These are phyloP conservation scores for Pascua sp. DNA, from an alignment of 1,284 basidiomycete species.

Conservation along the genomic window DNA sequence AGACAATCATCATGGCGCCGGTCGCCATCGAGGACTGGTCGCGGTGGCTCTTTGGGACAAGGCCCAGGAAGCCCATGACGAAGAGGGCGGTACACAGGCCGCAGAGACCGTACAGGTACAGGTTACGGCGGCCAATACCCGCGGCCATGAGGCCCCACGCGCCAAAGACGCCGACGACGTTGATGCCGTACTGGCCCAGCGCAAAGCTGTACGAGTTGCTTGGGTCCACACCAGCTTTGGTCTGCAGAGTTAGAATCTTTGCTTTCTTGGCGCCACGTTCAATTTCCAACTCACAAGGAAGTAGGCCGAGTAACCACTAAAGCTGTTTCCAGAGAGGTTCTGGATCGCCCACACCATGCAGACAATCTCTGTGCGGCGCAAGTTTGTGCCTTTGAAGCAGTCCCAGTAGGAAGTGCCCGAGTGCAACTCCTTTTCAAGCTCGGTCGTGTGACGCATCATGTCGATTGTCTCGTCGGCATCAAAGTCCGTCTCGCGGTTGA, in stretches of 20 bases:
- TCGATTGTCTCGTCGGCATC: conserved; percentile 50
- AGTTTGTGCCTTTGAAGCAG: conserved; percentile 51
- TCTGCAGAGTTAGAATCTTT: neutral
- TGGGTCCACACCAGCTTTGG: conserved; percentile 49
- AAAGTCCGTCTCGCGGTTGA: conserved; percentile 39
- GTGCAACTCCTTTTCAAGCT: conserved; percentile 37
- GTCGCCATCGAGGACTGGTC: conserved; percentile 43
- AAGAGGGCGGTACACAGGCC: conserved; percentile 51
- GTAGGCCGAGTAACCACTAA: conserved; percentile 39
- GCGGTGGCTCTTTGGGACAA: conserved; percentile 32
- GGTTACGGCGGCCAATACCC: conserved; percentile 47
- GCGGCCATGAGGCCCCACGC: conserved; percentile 48
- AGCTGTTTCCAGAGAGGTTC: conserved; percentile 43
- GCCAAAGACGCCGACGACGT: conserved; percentile 36
- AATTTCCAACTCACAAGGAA: conserved; percentile 35
- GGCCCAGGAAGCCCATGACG: conserved; percentile 53
- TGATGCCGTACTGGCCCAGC: conserved; percentile 46
- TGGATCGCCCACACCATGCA: conserved; percentile 42
- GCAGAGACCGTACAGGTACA: conserved; percentile 53
- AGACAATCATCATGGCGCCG: conserved; percentile 50
- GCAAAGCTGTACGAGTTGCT: conserved; percentile 48
- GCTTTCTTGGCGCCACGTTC: neutral
- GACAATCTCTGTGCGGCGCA: conserved; percentile 47
- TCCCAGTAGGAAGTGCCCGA: conserved; percentile 47
- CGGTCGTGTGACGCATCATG: conserved; percentile 48